phyloP scores from a whole-genome alignment of 2,329 filamentous ascomycete species.

The Atkinsonella hypoxylon region DNA sequence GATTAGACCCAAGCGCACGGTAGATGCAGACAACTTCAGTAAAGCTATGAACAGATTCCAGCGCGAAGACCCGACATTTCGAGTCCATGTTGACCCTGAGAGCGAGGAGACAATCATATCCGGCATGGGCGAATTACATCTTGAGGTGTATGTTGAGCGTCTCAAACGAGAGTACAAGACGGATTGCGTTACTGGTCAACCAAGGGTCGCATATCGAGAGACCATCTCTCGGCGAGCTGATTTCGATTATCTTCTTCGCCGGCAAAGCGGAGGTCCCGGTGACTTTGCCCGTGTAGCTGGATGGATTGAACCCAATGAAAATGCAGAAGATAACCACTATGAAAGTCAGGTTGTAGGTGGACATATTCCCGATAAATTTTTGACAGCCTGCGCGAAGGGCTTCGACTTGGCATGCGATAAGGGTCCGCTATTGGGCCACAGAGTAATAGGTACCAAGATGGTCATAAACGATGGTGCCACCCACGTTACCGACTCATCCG shows the following conservation, averaged over 20 bases:
- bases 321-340: constrained; percentile 66
- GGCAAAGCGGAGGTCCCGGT: constrained; percentile 89
- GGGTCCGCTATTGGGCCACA: constrained; percentile 85
- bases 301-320: constrained; percentile 75
- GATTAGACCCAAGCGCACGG: constrained; percentile 89
- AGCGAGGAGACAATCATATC: constrained; percentile 96
- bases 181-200: constrained; percentile 89
- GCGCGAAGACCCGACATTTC: constrained; percentile 94
- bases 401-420: constrained; percentile 74
- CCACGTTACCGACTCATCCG: constrained; percentile 94
- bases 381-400: constrained; percentile 89
- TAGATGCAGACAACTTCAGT: constrained; percentile 86
- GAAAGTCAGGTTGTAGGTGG: constrained; percentile 81
- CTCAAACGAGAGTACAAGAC: constrained; percentile 95
- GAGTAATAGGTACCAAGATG: constrained; percentile 82
- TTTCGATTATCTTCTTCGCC: constrained; percentile 90
- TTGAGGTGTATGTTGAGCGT: constrained; percentile 95
- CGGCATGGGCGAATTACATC: constrained; percentile 93
- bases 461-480: constrained; percentile 92
- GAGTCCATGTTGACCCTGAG: constrained; percentile 83
- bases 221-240: constrained; percentile 70
- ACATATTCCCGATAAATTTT: constrained; percentile 87
- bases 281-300: constrained; percentile 90
- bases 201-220: constrained; percentile 93
- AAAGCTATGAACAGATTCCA: constrained; percentile 99